Evolutionary conservation across 257 asterid genomes (phyloP).

Genomic region (Paraleonurus japonicus): DNA sequence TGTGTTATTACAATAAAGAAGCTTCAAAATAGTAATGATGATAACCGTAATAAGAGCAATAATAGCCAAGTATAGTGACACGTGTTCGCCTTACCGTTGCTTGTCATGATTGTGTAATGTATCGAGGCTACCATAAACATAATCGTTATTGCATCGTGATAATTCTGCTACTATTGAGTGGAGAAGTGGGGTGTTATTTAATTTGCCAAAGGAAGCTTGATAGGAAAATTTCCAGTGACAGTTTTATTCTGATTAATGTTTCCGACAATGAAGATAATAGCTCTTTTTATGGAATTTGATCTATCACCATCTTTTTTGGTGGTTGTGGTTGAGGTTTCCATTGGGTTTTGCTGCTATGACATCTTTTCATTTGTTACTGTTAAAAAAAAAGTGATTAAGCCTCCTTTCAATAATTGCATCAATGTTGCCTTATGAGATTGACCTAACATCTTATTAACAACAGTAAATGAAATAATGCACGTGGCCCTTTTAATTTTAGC

Average conservation of each 20-base stretch:
- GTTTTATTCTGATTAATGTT: neutral
- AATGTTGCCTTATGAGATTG: slow-evolving; percentile 11
- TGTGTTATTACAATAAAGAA: neutral
- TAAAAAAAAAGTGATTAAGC: neutral
- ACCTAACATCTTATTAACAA: neutral
- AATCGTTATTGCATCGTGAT: neutral
- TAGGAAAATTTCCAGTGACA: neutral
- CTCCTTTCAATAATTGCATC: neutral
- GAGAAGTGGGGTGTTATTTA: neutral
- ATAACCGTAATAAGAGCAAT: neutral
- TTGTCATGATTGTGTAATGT: neutral
- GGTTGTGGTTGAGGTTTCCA: neutral
- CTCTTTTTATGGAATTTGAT: neutral
- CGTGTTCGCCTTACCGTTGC: neutral
- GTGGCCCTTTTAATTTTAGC: neutral
- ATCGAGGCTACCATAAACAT: slow-evolving; percentile 7
- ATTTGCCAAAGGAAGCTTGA: neutral
- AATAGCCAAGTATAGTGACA: neutral
- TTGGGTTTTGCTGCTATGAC: neutral
- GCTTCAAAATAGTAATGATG: neutral
- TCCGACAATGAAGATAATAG: neutral
- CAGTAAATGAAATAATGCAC: slow-evolving; percentile 11
- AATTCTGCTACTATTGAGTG: neutral
- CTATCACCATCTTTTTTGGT: neutral
- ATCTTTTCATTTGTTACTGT: neutral